Base-by-base conservation (phyloP, 306 rosid genomes). In the Arachis stenosperma region DNA sequence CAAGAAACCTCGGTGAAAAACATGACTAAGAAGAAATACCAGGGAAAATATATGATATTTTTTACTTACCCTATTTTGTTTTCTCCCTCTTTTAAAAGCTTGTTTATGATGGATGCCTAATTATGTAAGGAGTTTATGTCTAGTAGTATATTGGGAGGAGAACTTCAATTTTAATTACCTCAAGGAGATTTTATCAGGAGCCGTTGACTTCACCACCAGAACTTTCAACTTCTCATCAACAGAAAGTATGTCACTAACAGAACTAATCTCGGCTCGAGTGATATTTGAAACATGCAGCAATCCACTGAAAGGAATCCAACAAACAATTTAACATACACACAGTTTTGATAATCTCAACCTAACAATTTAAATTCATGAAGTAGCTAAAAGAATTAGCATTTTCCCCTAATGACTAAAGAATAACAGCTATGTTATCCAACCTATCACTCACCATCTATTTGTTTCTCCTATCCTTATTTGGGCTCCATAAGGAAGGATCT, bases 241-340 rank as follows among this genome's bases (percentile, higher is more conserved):
- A 5, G 81, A 53, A 76, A 92, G 91, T 72, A 87, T 36, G 86
- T 89, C 89, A 9, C 81, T 79, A 68, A 89, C 87, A 4, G 96
- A 84, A 60, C 83, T 79, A 56, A 92, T 75, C 75, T 80, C 75
- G 8, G 78, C 85, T 17, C 88, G 85, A 10, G 82, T 86, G 81
- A 92, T 83, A 74, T 92, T 88, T 43, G 97, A 92, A 71, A 92
- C 88, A 69, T 92, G 97, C 85, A 92, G 89, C 89, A 92, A 80
- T 11, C 97, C 97, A 54, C 97, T 92, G 91, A 81, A 60, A 83
- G 70, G 57, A 44, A 78, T 73, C 51, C 53, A 63, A 67, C 53
- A 77, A 13, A 58, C 39, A 77, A 29, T 29, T 64, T 46, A 8
- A 14, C 30, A 57, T 55, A 51, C 7, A 39, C 6, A 77, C 8